Conservation (phyloP, 495 filamentous ascomycete species). For the Aspergillus avenaceus region DNA sequence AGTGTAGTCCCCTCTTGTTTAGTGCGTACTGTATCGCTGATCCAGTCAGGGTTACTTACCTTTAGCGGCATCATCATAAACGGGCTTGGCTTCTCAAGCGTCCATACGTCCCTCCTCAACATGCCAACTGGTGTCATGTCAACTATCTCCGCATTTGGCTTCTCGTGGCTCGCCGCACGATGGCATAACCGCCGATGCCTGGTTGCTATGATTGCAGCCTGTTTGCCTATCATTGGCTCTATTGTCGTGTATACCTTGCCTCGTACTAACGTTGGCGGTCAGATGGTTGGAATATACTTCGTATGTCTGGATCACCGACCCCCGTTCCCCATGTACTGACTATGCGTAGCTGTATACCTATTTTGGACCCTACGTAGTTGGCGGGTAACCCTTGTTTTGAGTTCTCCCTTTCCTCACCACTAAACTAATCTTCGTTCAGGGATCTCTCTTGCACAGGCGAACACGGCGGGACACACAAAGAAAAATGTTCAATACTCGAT, state of each 20-base stretch:
- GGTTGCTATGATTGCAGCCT: conserved; percentile 26
- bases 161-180: conserved; percentile 31
- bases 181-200: conserved; percentile 32
- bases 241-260: conserved; percentile 33
- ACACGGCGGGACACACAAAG: conserved; percentile 35
- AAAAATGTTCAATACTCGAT: conserved; percentile 25
- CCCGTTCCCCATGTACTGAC: background rate
- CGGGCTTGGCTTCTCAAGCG: conserved; percentile 28
- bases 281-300: conserved; percentile 32
- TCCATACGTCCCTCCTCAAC: conserved; percentile 28
- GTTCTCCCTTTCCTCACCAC: background rate
- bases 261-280: conserved; percentile 26
- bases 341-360: conserved; percentile 29
- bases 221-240: conserved; percentile 30
- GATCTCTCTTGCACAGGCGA: conserved; percentile 35
- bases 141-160: conserved; percentile 24
- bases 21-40: background rate
- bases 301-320: conserved; percentile 13
- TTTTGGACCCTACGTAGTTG: conserved; percentile 34
- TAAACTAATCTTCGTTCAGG: background rate
- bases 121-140: conserved; percentile 31
- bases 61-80: conserved; percentile 36
- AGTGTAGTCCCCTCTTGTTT: background rate
- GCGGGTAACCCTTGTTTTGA: background rate
- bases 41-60: conserved; percentile 13